Evolutionary conservation across 371 early-diverging fungal species (phyloP), one percentile per base, ranked within the genome.

Genomic region (Saksenaea vasiformis): DNA sequence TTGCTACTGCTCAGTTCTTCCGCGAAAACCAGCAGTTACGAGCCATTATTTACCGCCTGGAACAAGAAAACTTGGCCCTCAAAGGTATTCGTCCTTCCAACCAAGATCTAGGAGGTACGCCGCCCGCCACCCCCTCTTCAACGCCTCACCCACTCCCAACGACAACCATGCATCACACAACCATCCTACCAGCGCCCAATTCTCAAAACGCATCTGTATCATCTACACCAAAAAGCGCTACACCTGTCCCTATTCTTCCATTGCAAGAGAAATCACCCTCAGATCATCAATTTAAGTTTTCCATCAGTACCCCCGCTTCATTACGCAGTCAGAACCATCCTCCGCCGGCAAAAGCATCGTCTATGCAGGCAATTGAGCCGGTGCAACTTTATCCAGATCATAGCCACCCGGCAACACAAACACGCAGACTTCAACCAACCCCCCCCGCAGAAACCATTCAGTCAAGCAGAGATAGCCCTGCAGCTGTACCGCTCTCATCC

Each of bases 1-100:
- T 74, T 15, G 61, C 68, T 1, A 77, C 76, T 1, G 31, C 74
- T 19, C 74, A 77, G 24, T 58, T 79, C 0, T 38, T 78, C 19
- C 68, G 65, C 9, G 83, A 83, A 64, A 83, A 83, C 27, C 78
- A 75, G 11, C 71, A 72, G 19, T 54, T 82, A 4, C 63, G 74
- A 34, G 62, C 71, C 1, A 60, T 74, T 34, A 68, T 82, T 19
- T 67, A 70, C 39, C 65, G 72, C n/a, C 54, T 82, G 17, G 75
- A 82, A 55, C 54, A 70, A 2, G 80, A 82, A 57, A 76, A 78
- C 26, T 66, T 68, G 56, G 70, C 71, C 3, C 60, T 81, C 5
- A 81, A 78, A 39, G 72, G 79, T 13, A 61, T 70, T 62, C 57
- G 64, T 64, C 35, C 64, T 54, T 60, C 51, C 24, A 47, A 47